Conservation (phyloP, 176 grass and related monocot genomes). For the Raddia distichophylla region DNA sequence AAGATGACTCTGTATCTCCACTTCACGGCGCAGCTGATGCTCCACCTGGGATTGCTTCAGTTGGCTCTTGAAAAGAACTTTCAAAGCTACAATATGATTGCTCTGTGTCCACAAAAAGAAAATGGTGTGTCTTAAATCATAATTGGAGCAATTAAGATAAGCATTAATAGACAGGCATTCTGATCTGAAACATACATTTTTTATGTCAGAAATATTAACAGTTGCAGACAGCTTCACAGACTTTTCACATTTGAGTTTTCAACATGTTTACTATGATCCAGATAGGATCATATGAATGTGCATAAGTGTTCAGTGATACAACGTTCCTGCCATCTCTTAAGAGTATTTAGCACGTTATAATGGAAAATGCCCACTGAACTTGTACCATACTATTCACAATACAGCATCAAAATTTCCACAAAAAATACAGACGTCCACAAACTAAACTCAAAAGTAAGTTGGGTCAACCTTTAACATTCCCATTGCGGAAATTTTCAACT, state of each 20-base stretch:
- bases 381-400: background rate
- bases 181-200: background rate
- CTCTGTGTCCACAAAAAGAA: slow-evolving; percentile 56
- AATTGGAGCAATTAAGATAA: background rate
- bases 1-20: slow-evolving; percentile 93
- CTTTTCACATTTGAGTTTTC: background rate
- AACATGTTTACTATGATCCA: background rate
- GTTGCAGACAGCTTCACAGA: background rate
- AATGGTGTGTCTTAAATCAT: background rate
- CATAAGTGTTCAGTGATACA: background rate
- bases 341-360: background rate
- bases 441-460: slow-evolving; percentile 1
- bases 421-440: background rate
- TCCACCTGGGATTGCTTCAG: slow-evolving; percentile 89
- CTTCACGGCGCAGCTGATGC: slow-evolving; percentile 85
- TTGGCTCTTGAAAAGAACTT: slow-evolving; percentile 98
- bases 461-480: background rate
- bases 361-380: background rate
- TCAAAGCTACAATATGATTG: slow-evolving; percentile 83
- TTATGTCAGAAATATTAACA: background rate
- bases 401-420: background rate
- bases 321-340: slow-evolving; percentile 3
- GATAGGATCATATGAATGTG: background rate
- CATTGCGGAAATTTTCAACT: background rate
- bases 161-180: background rate